These are phyloP conservation scores for Euphorbia lathyris DNA, from an alignment of 345 rosid species.

Conservation along the genomic window DNA sequence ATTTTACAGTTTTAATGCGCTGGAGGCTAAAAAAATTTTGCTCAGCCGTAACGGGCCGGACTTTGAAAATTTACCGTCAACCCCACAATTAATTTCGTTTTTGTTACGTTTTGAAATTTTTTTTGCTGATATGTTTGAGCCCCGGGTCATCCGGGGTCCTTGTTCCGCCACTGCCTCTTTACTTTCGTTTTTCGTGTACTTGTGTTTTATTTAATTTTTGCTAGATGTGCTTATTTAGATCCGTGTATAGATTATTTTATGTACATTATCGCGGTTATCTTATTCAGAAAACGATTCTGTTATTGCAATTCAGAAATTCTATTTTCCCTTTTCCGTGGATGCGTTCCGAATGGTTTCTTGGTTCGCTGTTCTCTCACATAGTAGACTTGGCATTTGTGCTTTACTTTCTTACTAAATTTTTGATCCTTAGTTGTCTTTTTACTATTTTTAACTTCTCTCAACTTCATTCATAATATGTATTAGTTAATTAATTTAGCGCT, in stretches of 20 bases:
- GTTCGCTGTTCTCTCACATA: neutral
- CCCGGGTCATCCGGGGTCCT: no score
- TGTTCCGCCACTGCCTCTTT: no score
- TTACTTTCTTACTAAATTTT: neutral
- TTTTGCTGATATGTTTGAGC: no score
- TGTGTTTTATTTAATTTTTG: neutral
- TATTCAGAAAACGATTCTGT: neutral
- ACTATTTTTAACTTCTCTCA: no score
- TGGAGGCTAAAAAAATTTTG: no score
- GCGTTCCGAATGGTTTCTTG: neutral
- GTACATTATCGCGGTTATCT: neutral
- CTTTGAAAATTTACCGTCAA: no score
- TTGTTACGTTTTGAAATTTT: no score
- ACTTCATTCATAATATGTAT: no score
- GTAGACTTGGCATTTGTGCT: neutral
- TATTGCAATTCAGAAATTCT: neutral
- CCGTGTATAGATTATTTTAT: neutral
- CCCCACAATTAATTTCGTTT: no score
- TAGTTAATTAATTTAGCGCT: neutral
- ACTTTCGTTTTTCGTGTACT: neutral
- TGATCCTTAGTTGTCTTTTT: neutral
- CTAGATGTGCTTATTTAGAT: neutral
- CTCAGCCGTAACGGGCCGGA: no score
- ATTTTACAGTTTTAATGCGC: no score
- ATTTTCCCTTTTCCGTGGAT: neutral